Conservation (phyloP, 352 stramenopile species). For the Thalassiosira mediterranea region DNA sequence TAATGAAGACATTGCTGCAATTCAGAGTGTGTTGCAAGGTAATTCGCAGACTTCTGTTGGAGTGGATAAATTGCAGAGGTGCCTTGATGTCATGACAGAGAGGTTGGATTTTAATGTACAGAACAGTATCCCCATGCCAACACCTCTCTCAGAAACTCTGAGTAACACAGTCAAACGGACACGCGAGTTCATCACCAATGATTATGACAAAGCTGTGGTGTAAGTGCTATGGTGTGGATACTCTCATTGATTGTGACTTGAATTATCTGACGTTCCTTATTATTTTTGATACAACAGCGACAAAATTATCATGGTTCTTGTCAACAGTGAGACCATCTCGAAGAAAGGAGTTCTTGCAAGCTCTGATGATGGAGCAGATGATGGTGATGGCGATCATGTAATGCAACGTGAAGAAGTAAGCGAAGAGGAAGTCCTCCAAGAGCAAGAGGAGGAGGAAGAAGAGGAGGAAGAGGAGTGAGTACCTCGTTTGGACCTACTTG, state of each 20-base stretch:
- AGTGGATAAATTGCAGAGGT: slow-evolving; percentile 82
- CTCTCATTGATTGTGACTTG: slow-evolving; percentile 1
- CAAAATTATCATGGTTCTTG: slow-evolving; percentile 86
- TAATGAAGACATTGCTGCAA: slow-evolving; percentile 81
- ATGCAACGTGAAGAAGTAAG: slow-evolving; percentile 88
- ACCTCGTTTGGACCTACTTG: slow-evolving; percentile 7
- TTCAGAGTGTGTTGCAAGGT: slow-evolving; percentile 77
- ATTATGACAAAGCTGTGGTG: slow-evolving; percentile 86
- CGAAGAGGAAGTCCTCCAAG: slow-evolving; percentile 88
- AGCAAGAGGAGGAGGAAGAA: slow-evolving; percentile 87
- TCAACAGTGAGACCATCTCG: slow-evolving; percentile 83
- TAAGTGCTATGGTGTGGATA: slow-evolving; percentile 47
- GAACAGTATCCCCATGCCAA: slow-evolving; percentile 86
- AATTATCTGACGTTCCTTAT: not conserved
- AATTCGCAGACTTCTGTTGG: slow-evolving; percentile 70
- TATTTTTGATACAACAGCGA: slow-evolving; percentile 48
- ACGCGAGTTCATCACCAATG: slow-evolving; percentile 84
- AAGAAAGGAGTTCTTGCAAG: slow-evolving; percentile 83
- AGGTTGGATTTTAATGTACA: slow-evolving; percentile 89
- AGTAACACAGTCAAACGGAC: slow-evolving; percentile 82
- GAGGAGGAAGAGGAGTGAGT: slow-evolving; percentile 83
- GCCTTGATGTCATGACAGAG: slow-evolving; percentile 89
- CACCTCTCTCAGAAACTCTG: slow-evolving; percentile 86
- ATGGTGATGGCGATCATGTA: slow-evolving; percentile 87
- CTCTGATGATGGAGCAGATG: slow-evolving; percentile 78